phyloP scores from a whole-genome alignment of 148 eudicot genomes.

The Vaccinium corymbosum region DNA sequence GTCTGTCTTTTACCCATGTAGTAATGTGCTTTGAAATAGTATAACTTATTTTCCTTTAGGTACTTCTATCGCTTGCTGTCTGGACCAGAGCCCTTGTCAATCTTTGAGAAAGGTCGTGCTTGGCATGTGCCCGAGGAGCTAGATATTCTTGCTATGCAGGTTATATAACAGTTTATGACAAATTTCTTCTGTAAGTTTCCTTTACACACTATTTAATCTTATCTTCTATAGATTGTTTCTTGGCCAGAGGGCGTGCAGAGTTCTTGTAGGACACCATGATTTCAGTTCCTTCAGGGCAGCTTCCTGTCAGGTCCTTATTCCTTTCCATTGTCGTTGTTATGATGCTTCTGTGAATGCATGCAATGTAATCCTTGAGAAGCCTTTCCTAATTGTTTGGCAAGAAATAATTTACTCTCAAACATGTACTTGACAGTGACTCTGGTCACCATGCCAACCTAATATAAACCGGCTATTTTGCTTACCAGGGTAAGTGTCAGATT shows the following conservation, averaged over 20 bases:
- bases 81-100: slow-evolving; percentile 67
- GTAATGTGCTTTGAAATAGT: background rate
- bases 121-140: slow-evolving; percentile 92
- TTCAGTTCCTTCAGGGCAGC: slow-evolving; percentile 95
- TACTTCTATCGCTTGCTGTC: slow-evolving; percentile 86
- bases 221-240: background rate
- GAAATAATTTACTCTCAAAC: background rate
- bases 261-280: slow-evolving; percentile 85
- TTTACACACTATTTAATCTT: slow-evolving; percentile 11
- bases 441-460: background rate
- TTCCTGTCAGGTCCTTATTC: slow-evolving; percentile 72
- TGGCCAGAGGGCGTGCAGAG: slow-evolving; percentile 74
- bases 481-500: background rate
- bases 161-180: slow-evolving; percentile 19
- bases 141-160: slow-evolving; percentile 86
- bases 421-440: background rate
- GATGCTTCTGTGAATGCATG: background rate
- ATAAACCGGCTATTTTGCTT: background rate
- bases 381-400: background rate
- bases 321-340: background rate
- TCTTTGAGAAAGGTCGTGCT: slow-evolving; percentile 82
- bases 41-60: slow-evolving; percentile 34
- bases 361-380: background rate
- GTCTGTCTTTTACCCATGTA: background rate
- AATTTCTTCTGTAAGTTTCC: slow-evolving; percentile 6